Evolutionary conservation across 441 rosid species (phyloP).

Genomic region (Kokia cookei): DNA sequence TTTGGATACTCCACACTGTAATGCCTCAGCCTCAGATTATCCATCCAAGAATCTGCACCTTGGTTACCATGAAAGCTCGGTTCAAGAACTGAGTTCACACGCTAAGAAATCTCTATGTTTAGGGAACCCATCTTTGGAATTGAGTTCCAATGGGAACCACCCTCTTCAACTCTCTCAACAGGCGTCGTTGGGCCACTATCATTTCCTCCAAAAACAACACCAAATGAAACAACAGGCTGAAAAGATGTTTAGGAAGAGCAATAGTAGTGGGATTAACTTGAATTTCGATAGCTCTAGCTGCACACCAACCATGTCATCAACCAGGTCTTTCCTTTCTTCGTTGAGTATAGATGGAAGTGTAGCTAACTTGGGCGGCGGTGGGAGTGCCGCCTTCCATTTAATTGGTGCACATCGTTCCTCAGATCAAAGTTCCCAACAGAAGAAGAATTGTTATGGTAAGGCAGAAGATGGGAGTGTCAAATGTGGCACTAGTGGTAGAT

Average conservation of each 20-base stretch:
- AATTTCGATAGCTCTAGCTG: slow-evolving; percentile 66
- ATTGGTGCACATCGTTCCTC: slow-evolving; percentile 45
- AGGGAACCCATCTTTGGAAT: slow-evolving; percentile 43
- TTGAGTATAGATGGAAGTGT: slow-evolving; percentile 73
- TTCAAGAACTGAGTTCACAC: slow-evolving; percentile 50
- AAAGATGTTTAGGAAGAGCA: slow-evolving; percentile 58
- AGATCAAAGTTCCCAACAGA: slow-evolving; percentile 54
- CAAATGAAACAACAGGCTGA: slow-evolving; percentile 72
- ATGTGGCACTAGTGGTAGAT: slow-evolving; percentile 54
- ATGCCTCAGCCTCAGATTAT: slow-evolving; percentile 29
- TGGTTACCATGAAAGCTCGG: slow-evolving; percentile 24
- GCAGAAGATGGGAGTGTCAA: slow-evolving; percentile 66
- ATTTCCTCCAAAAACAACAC: slow-evolving; percentile 24
- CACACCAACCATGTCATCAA: slow-evolving; percentile 67
- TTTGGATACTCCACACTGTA: slow-evolving; percentile 46
- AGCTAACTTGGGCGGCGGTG: slow-evolving; percentile 47
- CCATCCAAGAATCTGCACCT: slow-evolving; percentile 37
- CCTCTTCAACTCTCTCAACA: slow-evolving; percentile 40
- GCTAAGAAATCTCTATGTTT: slow-evolving; percentile 47
- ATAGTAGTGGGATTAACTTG: slow-evolving; percentile 47
- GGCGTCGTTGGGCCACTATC: slow-evolving; percentile 19
- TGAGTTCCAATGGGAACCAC: slow-evolving; percentile 52
- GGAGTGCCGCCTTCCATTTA: slow-evolving; percentile 46
- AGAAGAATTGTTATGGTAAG: slow-evolving; percentile 55
- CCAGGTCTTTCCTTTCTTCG: slow-evolving; percentile 65